Evolutionary conservation across 1,284 basidiomycete species (phyloP).

Genomic region (Ustilago lituana): DNA sequence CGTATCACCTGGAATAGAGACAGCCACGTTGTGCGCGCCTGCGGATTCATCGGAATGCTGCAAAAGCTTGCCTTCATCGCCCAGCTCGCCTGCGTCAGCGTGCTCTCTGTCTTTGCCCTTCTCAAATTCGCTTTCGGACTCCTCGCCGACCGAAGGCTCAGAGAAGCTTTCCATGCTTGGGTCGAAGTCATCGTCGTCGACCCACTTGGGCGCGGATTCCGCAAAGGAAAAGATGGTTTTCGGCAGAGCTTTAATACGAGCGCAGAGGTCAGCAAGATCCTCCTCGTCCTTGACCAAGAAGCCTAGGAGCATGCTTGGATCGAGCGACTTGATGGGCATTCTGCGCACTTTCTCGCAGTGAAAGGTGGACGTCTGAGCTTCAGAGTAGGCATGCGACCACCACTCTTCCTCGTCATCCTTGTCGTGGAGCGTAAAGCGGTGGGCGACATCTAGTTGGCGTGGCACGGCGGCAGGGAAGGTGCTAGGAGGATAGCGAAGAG

Average conservation of each 20-base stretch:
- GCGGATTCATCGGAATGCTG: not conserved
- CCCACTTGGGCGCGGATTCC: constrained; percentile 84
- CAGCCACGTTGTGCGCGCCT: not conserved
- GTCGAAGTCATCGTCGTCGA: constrained; percentile 81
- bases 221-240: constrained; percentile 67
- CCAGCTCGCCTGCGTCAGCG: too few relatives aligned
- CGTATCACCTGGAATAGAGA: not conserved
- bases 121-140: constrained; percentile 17
- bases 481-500: constrained; percentile 75
- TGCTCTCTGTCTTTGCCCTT: not conserved
- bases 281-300: constrained; percentile 83
- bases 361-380: constrained; percentile 81
- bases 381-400: constrained; percentile 75
- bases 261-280: constrained; percentile 84
- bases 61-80: not conserved
- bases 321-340: constrained; percentile 88
- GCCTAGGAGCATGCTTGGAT: constrained; percentile 95
- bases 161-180: constrained; percentile 71
- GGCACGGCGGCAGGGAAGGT: constrained; percentile 47
- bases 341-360: constrained; percentile 92
- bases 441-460: constrained; percentile 13
- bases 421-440: constrained; percentile 16
- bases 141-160: constrained; percentile 44
- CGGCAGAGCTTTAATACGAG: constrained; percentile 68
- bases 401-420: constrained; percentile 68